Percentiles rank a stretch among this genome's conserved stretches.
These are phyloP conservation scores for Phytophthora kernoviae DNA, from an alignment of 352 stramenopile genomes.

Conservation along the genomic window DNA sequence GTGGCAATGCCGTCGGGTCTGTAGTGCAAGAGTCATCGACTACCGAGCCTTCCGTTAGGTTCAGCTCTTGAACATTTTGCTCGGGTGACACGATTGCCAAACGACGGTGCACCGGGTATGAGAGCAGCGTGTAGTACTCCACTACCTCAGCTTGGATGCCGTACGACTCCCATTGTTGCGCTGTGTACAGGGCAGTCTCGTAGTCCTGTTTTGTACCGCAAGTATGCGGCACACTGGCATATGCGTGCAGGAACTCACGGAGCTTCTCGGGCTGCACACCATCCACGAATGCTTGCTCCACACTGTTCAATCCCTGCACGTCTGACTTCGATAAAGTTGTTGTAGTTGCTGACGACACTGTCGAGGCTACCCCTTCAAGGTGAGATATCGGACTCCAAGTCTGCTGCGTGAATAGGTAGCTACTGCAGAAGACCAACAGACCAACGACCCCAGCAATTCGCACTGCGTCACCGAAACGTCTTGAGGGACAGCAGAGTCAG, in stretches of 20 bases:
- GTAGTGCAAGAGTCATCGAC: slow-evolving; percentile 63
- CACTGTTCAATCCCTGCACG: slow-evolving; percentile 12
- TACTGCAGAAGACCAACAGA: slow-evolving; percentile 15
- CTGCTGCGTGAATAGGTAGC: slow-evolving; percentile 23
- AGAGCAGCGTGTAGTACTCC: slow-evolving; percentile 67
- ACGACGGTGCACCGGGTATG: slow-evolving; percentile 45
- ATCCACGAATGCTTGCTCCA: slow-evolving; percentile 27
- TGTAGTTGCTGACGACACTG: not conserved
- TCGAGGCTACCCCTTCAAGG: not conserved
- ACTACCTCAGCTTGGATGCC: slow-evolving; percentile 60
- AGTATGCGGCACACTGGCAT: slow-evolving; percentile 32
- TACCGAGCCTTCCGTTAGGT: slow-evolving; percentile 60
- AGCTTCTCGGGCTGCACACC: slow-evolving; percentile 23
- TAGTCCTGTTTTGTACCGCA: slow-evolving; percentile 38
- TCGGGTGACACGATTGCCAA: slow-evolving; percentile 38
- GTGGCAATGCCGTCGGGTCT: slow-evolving; percentile 52
- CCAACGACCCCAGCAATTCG: slow-evolving; percentile 19
- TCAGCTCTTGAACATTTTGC: slow-evolving; percentile 30
- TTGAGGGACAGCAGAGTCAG: not conserved
- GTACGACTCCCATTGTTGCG: slow-evolving; percentile 23
- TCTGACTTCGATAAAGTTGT: slow-evolving; percentile 1
- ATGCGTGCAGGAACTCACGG: slow-evolving; percentile 29
- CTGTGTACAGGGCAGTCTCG: slow-evolving; percentile 38
- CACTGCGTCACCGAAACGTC: slow-evolving; percentile 18
- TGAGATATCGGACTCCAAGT: slow-evolving; percentile 9